Conservation (phyloP, 352 stramenopile species). For the Globisporangium takayamanum region DNA sequence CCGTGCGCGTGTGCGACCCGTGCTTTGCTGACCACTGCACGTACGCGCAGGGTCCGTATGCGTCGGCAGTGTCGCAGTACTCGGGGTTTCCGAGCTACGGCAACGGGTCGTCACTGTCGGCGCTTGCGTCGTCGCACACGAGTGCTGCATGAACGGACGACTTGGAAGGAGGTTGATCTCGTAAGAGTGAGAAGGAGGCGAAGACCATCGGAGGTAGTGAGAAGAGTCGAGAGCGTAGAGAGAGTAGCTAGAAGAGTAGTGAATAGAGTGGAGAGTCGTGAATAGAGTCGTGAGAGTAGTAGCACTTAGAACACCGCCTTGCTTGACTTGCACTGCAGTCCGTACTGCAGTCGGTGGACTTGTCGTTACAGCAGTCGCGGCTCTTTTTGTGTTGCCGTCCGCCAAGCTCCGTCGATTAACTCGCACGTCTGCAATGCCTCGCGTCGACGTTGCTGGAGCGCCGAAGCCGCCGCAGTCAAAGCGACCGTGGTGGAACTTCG, state of each 20-base stretch:
- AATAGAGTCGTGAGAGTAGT: no score
- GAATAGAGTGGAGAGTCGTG: background rate
- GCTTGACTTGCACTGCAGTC: no score
- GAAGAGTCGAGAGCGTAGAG: background rate
- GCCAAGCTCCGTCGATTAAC: no score
- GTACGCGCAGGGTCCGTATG: conserved; percentile 22
- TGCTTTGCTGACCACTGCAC: conserved; percentile 78
- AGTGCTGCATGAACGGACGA: conserved; percentile 9
- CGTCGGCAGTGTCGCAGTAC: conserved; percentile 2
- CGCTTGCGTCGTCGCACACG: conserved; percentile 10
- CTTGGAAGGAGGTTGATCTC: background rate
- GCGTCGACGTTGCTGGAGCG: no score
- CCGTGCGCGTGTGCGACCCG: conserved; percentile 80
- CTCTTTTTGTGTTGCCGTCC: no score
- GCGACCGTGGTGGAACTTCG: background rate
- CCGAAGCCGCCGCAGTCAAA: no score
- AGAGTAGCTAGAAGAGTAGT: background rate
- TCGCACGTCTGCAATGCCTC: no score
- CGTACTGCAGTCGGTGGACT: no score
- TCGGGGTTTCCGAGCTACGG: conserved; percentile 9
- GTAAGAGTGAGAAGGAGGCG: background rate
- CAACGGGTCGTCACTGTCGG: conserved; percentile 4
- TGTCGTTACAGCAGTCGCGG: no score
- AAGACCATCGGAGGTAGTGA: background rate
- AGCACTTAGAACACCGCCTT: no score